Evolutionary conservation across 129 eudicot genomes (phyloP).

Genomic region (Escallonia herrerae): DNA sequence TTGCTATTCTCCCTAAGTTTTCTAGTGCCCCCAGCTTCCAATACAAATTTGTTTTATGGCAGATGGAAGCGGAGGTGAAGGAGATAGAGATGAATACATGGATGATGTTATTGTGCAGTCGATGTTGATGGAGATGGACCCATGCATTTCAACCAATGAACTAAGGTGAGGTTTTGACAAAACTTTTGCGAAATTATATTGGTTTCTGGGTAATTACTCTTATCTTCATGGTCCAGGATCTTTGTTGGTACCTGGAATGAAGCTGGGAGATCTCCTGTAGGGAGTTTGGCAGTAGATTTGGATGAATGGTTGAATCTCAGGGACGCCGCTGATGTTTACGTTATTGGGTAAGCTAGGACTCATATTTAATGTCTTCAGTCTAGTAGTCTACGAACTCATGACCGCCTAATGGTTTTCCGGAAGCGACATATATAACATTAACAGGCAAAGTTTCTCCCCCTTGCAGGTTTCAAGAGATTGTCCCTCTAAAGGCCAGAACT

Average conservation of each 20-base stretch:
- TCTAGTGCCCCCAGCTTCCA: neutral
- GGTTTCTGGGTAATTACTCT: slow-evolving; percentile 2
- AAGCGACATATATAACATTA: neutral
- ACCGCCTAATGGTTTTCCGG: too few relatives aligned
- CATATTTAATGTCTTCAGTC: too few relatives aligned
- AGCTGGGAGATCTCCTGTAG: slow-evolving; percentile 83
- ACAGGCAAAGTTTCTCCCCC: neutral
- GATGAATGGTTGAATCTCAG: slow-evolving; percentile 82
- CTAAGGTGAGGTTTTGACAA: slow-evolving; percentile 36
- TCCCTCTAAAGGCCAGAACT: slow-evolving; percentile 61
- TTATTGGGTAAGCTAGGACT: slow-evolving; percentile 51
- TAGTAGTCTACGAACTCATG: too few relatives aligned
- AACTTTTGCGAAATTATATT: neutral
- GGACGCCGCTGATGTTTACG: slow-evolving; percentile 75
- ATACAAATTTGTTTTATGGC: slow-evolving; percentile 14
- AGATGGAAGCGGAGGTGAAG: slow-evolving; percentile 37
- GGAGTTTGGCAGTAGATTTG: slow-evolving; percentile 74
- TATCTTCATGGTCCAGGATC: slow-evolving; percentile 35
- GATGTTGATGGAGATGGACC: slow-evolving; percentile 32
- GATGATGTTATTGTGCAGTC: slow-evolving; percentile 26
- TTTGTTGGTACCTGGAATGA: slow-evolving; percentile 97
- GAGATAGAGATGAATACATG: slow-evolving; percentile 13
- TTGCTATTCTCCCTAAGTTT: neutral
- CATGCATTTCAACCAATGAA: slow-evolving; percentile 35
- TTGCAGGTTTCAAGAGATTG: slow-evolving; percentile 81